phyloP scores from a whole-genome alignment of 2,329 filamentous ascomycete genomes.

The Trichoderma atroviride region DNA sequence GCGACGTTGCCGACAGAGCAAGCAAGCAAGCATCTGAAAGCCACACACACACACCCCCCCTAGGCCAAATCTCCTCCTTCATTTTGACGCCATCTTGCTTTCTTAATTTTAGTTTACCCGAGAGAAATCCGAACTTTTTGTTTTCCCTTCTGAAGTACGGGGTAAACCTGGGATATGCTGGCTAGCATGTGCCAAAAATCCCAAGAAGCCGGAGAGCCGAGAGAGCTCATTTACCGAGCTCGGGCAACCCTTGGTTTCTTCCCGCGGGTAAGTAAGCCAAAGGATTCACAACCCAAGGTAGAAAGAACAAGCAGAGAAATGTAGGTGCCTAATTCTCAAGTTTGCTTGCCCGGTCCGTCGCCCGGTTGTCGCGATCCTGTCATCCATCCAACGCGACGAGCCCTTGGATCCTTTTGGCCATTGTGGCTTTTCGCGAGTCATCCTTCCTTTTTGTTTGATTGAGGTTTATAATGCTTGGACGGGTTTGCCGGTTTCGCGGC shows the following conservation, averaged over 20 bases:
- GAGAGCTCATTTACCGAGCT: constrained; percentile 10
- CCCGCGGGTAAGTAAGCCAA: neutral
- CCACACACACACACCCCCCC: neutral
- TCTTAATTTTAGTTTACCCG: constrained; percentile 16
- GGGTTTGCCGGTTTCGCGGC: neutral
- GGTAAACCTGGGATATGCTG: neutral
- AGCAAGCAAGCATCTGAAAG: neutral
- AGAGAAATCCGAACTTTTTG: constrained; percentile 9
- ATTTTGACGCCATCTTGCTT: constrained; percentile 20
- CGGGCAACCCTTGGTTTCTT: neutral
- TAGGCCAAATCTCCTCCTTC: constrained; percentile 2
- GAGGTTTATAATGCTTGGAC: neutral
- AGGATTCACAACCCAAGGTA: neutral
- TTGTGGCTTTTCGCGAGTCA: neutral
- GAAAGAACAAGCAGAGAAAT: neutral
- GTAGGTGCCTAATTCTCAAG: constrained; percentile 6
- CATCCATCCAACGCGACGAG: neutral
- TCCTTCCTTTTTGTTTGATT: neutral
- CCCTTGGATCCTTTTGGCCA: neutral
- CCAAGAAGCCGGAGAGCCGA: constrained; percentile 21
- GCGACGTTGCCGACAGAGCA: neutral
- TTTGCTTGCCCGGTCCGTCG: neutral
- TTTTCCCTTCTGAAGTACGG: neutral
- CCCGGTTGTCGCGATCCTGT: neutral
- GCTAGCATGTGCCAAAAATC: neutral